Evolutionary conservation across 371 early-diverging fungal genomes (phyloP).

Genomic region (Mucor piriformis): DNA sequence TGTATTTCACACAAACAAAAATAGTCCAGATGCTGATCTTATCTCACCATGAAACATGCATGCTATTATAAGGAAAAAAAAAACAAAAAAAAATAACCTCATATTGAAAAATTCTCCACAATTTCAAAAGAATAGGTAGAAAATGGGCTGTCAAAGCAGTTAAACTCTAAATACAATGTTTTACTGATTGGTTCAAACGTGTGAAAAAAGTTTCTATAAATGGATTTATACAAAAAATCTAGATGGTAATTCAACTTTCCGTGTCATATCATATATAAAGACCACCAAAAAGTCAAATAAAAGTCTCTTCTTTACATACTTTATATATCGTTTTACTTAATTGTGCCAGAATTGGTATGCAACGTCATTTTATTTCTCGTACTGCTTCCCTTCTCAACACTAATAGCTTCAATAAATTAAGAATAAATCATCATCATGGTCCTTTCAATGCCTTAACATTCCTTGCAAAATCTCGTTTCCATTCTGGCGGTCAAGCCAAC

Average conservation of each 20-base stretch:
- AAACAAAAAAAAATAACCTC: not conserved
- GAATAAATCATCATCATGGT: not conserved
- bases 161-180: not conserved
- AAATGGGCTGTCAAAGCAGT: slow-evolving; percentile 3
- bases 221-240: not conserved
- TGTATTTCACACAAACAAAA: not conserved
- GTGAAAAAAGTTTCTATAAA: slow-evolving; percentile 4
- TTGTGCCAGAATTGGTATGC: slow-evolving; percentile 14
- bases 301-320: not conserved
- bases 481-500: not conserved
- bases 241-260: not conserved
- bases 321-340: not conserved
- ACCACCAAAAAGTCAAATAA: not conserved
- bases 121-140: not conserved
- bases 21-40: not conserved
- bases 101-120: slow-evolving; percentile 2
- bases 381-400: slow-evolving; percentile 2
- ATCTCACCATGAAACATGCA: not conserved
- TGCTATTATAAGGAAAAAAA: not conserved
- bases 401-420: not conserved
- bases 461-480: not conserved
- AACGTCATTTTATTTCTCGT: slow-evolving; percentile 17
- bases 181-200: slow-evolving; percentile 1
- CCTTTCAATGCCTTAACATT: slow-evolving; percentile 5
- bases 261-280: not conserved